Evolutionary conservation across 75 land plant genomes (phyloP), one percentile per base, ranked within the genome.

Genomic region (Picea glauca): DNA sequence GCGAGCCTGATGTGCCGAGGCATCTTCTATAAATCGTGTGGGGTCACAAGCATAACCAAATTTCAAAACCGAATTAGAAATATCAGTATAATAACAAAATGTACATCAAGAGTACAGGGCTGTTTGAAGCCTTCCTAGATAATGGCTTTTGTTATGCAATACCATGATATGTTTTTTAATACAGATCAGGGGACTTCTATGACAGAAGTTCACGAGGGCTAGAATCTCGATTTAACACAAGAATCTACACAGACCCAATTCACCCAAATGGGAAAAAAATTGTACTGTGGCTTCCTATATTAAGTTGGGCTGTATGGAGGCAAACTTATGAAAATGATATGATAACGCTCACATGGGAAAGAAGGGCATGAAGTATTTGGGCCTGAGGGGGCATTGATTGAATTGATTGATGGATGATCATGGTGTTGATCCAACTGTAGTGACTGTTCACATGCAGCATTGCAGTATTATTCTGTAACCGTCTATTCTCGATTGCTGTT

Each of bases 11-110:
- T 43, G 43, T 8, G 11, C 21, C 11, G 18, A 40, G 74, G 23
- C n/a, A 21, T n/a, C 50, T 43, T 11, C 74, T 70, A 46, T 70
- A 70, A 70, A 70, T 43, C 43, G 54, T 40, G 74, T 70, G 74
- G 74, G 74, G 74, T 43, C 74, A 11, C n/a, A 3, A n/a, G 70
- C 13, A 70, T 40, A 43, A 70, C 54, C 13, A 70, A 63, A 31
- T 63, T 26, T 63, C 66, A 63, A 26, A 26, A 63, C 2, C 43
- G 2, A 35, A n/a, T 50, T 50, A 70, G 74, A 43, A 70, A 70
- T 70, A 43, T 70, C n/a, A 38, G 54, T 70, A 70, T 43, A 70
- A 40, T 20, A 8, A 40, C 6, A 18, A 43, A n/a, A 38, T 43
- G 74, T 70, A 70, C 50, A 38, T 50, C 9, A 1, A 38, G 43